Base-by-base conservation (phyloP, 2,329 filamentous ascomycete species). In the Beauveria sp. region DNA sequence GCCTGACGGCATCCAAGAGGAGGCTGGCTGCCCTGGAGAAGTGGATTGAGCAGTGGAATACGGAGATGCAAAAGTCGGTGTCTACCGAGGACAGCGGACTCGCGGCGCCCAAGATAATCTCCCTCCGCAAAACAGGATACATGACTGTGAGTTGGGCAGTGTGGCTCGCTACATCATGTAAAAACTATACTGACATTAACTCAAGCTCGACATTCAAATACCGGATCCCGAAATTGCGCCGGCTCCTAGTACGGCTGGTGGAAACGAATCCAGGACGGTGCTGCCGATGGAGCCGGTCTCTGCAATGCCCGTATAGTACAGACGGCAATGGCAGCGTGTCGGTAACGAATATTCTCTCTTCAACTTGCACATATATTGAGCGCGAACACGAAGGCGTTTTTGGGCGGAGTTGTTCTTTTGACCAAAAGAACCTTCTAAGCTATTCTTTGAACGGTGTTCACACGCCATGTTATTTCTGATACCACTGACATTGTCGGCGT, bases 41-140 rank as follows among this genome's bases (percentile, higher is more conserved):
- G 43, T 96, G 90, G 86, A 83, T 99, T 59, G 89, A 96, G 65
- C 81, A 85, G 62, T 97, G 93, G 92, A 99, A 99, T 71, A 71
- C 72, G 9, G 84, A 90, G 64, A 84, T 86, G 80, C 84, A 85
- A 68, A 82, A 81, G 70, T 76, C 78, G 4, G 68, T 76, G 59
- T 76, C 78, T 24, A 76, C 77, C 3, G 82, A 84, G 22, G 82
- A 83, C 34, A 30, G 43, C 6, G 75, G 76, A 34, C 73, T 73
- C 26, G 73, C 78, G 51, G 76, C 81, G 28, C 91, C 93, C 24
- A 88, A 83, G 71, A 85, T 97, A 58, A 86, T 96, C 66, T 83
- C 89, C 44, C 75, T 96, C 66, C 83, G 92, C 68, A 83, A 87
- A 68, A 96, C 92, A 44, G 93, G 90, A 1, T 97, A 96, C 73